Evolutionary conservation across 2,329 filamentous ascomycete species (phyloP).

Genomic region (Monilinia vaccinii-corymbosi): DNA sequence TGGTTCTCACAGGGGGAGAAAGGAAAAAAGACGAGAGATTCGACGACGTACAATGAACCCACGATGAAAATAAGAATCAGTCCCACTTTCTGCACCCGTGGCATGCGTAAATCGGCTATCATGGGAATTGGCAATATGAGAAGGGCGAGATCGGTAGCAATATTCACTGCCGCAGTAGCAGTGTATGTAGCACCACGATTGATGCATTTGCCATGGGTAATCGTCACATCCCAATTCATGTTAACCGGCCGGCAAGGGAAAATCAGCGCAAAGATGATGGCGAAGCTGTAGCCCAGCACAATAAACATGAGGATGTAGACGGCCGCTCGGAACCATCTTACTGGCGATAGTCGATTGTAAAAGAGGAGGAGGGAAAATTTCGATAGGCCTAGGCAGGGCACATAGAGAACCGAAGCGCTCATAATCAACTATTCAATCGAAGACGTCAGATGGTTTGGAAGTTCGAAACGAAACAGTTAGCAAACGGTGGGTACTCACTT

Average conservation of each 20-base stretch:
- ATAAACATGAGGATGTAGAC: constrained; percentile 2
- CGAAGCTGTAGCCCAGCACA: neutral
- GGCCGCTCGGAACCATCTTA: neutral
- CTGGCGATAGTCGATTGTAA: neutral
- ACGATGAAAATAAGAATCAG: constrained; percentile 5
- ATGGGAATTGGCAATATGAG: neutral
- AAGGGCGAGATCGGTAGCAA: neutral
- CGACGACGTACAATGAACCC: constrained; percentile 1
- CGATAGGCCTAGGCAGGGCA: constrained; percentile 3
- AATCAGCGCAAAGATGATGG: neutral
- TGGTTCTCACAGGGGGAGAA: neutral
- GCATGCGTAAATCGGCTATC: constrained; percentile 2
- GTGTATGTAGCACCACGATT: neutral
- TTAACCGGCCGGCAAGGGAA: neutral
- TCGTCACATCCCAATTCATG: neutral
- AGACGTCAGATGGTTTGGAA: neutral
- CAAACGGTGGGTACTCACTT: neutral
- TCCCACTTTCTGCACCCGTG: neutral
- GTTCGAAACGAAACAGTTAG: neutral
- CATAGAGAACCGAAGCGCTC: constrained; percentile 1
- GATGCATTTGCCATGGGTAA: neutral
- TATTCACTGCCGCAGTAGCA: neutral
- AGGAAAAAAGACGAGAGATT: neutral
- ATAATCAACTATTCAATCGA: neutral
- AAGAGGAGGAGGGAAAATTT: constrained; percentile 5